phyloP scores from a whole-genome alignment of 352 stramenopile genomes.

The Phytophthora pistaciae region DNA sequence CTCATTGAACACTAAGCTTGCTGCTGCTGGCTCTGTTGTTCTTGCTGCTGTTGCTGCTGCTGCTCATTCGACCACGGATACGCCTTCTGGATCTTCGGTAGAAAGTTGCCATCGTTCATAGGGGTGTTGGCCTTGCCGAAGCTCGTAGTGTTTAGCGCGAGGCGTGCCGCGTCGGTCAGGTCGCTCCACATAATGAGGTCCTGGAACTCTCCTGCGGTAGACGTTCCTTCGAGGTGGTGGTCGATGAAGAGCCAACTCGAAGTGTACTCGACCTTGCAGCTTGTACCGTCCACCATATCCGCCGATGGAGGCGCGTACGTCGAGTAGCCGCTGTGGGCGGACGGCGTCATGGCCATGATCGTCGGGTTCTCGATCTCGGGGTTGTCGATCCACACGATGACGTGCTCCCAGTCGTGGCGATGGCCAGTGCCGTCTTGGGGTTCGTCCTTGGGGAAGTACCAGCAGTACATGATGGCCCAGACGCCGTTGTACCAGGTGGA shows the following conservation, averaged over 20 bases:
- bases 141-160: constrained; percentile 30
- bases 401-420: constrained; percentile 48
- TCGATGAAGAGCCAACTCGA: constrained; percentile 25
- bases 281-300: constrained; percentile 26
- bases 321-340: constrained; percentile 35
- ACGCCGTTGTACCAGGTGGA: constrained; percentile 23
- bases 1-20: too few species aligned
- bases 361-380: constrained; percentile 10
- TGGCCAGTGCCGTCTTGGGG: constrained; percentile 27
- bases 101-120: constrained; percentile 42
- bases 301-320: constrained; percentile 27
- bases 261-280: constrained; percentile 33
- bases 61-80: constrained; percentile 2
- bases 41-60: too few species aligned
- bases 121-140: constrained; percentile 35
- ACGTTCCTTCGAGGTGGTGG: constrained; percentile 27
- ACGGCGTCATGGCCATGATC: constrained; percentile 29
- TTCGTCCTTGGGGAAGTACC: constrained; percentile 54
- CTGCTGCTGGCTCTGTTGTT: background rate
- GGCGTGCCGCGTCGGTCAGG: constrained; percentile 30
- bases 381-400: constrained; percentile 39
- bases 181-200: constrained; percentile 35
- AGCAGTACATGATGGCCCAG: constrained; percentile 45
- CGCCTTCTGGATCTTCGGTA: constrained; percentile 30
- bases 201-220: constrained; percentile 24